Conservation (phyloP, 2,329 filamentous ascomycete species). For the Pseudonectria buxi region DNA sequence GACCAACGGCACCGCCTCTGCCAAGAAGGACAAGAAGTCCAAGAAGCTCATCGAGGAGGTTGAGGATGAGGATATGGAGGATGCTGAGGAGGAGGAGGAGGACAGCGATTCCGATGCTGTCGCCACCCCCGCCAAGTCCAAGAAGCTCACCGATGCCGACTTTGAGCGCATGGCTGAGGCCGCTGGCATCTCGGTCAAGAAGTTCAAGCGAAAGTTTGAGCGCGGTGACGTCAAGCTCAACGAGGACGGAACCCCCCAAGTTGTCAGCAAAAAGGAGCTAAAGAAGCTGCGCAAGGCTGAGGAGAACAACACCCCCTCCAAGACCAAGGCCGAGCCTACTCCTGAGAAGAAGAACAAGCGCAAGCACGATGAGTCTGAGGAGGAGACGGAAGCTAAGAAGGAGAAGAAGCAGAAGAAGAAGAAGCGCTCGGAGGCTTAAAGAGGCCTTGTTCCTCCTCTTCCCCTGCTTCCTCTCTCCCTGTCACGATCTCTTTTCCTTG, state of each 20-base stretch:
- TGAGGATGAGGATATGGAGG: constrained; percentile 38
- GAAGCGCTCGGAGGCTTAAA: constrained; percentile 33
- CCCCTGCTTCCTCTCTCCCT: constrained; percentile 1
- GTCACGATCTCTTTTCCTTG: constrained; percentile 19
- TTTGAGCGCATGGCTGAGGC: constrained; percentile 55
- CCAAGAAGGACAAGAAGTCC: constrained; percentile 30
- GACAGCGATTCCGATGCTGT: constrained; percentile 26
- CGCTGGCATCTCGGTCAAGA: constrained; percentile 64
- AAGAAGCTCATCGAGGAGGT: constrained; percentile 38
- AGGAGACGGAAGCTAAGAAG: constrained; percentile 56
- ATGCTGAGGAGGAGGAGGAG: constrained; percentile 36
- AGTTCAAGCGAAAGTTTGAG: constrained; percentile 74
- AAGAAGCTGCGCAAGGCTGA: constrained; percentile 64
- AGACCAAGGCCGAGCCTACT: constrained; percentile 34
- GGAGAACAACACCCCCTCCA: constrained; percentile 39
- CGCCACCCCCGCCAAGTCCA: constrained; percentile 27
- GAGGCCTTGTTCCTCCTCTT: constrained; percentile 3
- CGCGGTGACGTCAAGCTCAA: constrained; percentile 65
- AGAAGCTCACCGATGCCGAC: constrained; percentile 49
- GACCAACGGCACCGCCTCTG: constrained; percentile 29
- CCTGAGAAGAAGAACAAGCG: constrained; percentile 59
- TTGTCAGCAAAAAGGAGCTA: constrained; percentile 68
- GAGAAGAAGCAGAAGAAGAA: constrained; percentile 50
- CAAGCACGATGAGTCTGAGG: constrained; percentile 60
- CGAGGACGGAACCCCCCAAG: constrained; percentile 56